Evolutionary conservation across 2,329 filamentous ascomycete species (phyloP), one percentile per base, ranked within the genome.

Genomic region (Onygenales sp.): DNA sequence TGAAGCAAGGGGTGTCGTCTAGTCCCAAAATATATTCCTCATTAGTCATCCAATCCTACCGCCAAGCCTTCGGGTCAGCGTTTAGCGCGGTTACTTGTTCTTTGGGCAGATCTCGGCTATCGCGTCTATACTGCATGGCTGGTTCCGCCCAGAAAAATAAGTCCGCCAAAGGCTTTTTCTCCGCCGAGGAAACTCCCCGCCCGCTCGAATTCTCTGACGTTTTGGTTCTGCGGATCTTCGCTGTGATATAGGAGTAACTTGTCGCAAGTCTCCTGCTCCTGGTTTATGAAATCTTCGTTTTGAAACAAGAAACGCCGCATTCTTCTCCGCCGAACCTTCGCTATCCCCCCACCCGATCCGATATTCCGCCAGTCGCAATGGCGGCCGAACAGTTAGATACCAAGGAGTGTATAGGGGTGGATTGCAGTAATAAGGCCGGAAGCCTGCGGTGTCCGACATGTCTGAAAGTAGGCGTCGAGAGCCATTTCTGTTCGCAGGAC

Each of bases 401-500:
- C 50, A 69, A 72, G 51, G 74, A 74, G 64, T 98, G 93, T 69
- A 77, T 85, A 52, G 88, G 93, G 48, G 78, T 78, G 55, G 89
- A 94, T 70, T 98, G 93, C 77, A 78, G 81, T 42, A 95, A 96
- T 59, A 85, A 92, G 59, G 91, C 91, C 54, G 85, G 89, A 56
- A 78, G 84, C 52, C 76, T 98, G 46, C 91, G 97, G 71, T 98
- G 93, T 72, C 93, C 93, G 52, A 97, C 89, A 49, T 98, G 93
- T 69, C 79, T 96, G 65, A 96, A 95, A 74, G 76, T 91, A 44
- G 88, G 86, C 52, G 85, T 91, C 67, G 89, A 93, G 66, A 95
- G 89, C 75, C 96, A 84, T 74, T 98, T 97, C 75, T 98, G 93
- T 77, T 90, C 90, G 32, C 93, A 98, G 72, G 93, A 97, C 63